Base-by-base conservation (phyloP, 2,329 filamentous ascomycete genomes). In the Helotiales sp. region DNA sequence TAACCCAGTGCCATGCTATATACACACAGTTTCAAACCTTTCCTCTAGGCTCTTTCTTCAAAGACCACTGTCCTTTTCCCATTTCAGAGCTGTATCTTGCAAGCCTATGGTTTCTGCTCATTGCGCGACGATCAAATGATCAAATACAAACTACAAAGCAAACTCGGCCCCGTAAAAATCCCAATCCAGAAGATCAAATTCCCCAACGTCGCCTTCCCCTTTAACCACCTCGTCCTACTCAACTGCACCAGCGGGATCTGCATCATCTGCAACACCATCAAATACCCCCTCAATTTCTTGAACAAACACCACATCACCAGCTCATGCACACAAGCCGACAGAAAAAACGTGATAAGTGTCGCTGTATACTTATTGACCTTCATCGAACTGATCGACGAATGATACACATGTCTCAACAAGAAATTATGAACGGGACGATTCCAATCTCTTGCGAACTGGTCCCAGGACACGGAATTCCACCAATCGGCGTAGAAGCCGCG, bases 231-330 rank as follows among this genome's bases (percentile, higher is more conserved):
- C 1, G 86, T 90, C 61, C 86, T 79, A 65, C 85, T 88, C 46
- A 93, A 69, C 30, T 77, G 78, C 2, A 90, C 87, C 13, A 93
- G 74, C 31, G 89, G 89, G 44, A 93, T 72, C 72, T 93, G 89
- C 62, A 79, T 79, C 82, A 93, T 85, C 71, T 93, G 89, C 67
- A 89, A 73, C n/a, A 84, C 74, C 22, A 92, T 81, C 46, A 92
- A 73, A 66, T 92, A 92, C 0, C 89, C 89, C 36, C 89, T 77
- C 9, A 92, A 78, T 72, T 91, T 91, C 72, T 87, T 88, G 72
- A 93, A 93, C 31, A 93, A 78, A 64, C 89, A 89, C 77, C 87
- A 88, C 89, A 92, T 92, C 67, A 91, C 81, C 46, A 92, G 75
- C 71, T 93, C 89, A 67, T 66, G 66, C 12, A 66, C 61, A 31